phyloP scores from a whole-genome alignment of 163 green algal genomes.

The Scenedesmus sp. region DNA sequence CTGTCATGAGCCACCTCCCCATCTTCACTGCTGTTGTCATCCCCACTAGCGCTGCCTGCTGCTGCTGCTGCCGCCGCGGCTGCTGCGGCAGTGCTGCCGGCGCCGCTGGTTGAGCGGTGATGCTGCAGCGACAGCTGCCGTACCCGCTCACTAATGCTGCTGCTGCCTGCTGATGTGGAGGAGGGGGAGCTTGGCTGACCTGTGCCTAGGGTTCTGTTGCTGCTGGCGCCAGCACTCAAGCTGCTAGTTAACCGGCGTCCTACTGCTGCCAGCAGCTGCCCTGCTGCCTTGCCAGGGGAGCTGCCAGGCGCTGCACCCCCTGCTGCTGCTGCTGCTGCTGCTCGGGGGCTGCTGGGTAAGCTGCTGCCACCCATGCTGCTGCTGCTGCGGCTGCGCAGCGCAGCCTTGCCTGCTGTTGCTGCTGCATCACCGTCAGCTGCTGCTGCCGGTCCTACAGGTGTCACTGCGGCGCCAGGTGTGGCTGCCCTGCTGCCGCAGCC shows the following conservation, averaged over 20 bases:
- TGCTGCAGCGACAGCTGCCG: constrained; percentile 23
- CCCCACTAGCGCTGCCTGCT: neutral
- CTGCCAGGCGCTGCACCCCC: neutral
- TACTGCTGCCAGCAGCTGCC: constrained; percentile 13
- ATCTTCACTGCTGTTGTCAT: constrained; percentile 50
- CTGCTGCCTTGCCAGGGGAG: neutral
- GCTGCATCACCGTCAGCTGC: neutral
- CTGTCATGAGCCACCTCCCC: constrained; percentile 52
- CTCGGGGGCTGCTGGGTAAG: constrained; percentile 6
- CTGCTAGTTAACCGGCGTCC: constrained; percentile 5
- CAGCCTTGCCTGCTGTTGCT: constrained; percentile 6
- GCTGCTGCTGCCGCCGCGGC: neutral
- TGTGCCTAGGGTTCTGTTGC: neutral
- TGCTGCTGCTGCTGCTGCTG: constrained; percentile 7
- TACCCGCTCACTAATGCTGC: neutral
- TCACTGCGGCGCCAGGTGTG: neutral
- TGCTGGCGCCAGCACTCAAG: constrained; percentile 10
- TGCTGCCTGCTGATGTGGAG: neutral
- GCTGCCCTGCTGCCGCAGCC: neutral
- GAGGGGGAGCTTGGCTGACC: neutral
- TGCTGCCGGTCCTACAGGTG: neutral
- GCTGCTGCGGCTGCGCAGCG: neutral
- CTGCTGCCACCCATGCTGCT: neutral
- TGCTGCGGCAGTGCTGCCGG: neutral
- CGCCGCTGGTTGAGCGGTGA: neutral